These are phyloP conservation scores for Scheffersomyces parashehatae DNA, from an alignment of 1,139 yeast genomes.

Conservation along the genomic window DNA sequence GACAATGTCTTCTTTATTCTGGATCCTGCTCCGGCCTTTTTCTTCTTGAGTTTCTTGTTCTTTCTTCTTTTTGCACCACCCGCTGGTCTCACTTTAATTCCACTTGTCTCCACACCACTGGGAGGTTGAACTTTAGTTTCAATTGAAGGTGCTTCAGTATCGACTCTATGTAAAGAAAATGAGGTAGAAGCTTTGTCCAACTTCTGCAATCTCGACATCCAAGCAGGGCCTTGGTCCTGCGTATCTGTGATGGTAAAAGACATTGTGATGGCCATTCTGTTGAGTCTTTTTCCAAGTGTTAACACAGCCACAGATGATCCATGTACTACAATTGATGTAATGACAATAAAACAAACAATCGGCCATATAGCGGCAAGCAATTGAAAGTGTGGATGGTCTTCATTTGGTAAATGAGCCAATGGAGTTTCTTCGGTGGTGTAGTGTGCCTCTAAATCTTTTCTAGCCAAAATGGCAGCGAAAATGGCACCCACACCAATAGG, in stretches of 20 bases:
- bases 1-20: conserved; percentile 35
- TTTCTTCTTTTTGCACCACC: conserved; percentile 68
- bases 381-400: conserved; percentile 61
- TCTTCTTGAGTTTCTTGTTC: conserved; percentile 38
- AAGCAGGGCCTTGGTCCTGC: conserved; percentile 60
- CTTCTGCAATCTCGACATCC: conserved; percentile 88
- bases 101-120: conserved; percentile 60
- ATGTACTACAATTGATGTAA: conserved; percentile 88
- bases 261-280: conserved; percentile 91
- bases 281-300: conserved; percentile 83
- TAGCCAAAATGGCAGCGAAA: conserved; percentile 83
- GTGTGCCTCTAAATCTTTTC: conserved; percentile 69
- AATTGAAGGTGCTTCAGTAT: conserved; percentile 38
- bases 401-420: conserved; percentile 52
- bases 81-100: conserved; percentile 72
- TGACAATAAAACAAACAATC: conserved; percentile 76
- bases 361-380: conserved; percentile 87
- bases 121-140: conserved; percentile 18
- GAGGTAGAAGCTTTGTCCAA: conserved; percentile 72
- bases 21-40: conserved; percentile 25
- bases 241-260: conserved; percentile 75
- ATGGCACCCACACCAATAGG: conserved; percentile 98
- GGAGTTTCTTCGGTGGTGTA: conserved; percentile 63
- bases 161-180: conserved; percentile 78
- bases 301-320: conserved; percentile 97